phyloP scores from a whole-genome alignment of 345 rosid species.

The Salix caprea region DNA sequence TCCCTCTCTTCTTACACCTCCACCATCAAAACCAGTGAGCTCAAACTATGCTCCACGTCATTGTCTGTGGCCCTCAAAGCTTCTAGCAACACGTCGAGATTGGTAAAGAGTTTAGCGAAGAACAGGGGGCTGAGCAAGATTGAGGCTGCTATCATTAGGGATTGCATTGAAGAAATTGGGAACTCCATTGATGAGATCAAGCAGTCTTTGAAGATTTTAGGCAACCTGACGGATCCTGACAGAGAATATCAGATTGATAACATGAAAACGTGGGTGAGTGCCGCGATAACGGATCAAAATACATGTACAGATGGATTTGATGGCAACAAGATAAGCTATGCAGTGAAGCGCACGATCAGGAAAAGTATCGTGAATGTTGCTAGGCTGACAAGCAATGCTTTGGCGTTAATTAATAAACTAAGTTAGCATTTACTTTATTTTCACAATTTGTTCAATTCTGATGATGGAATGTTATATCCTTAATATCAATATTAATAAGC shows the following conservation, averaged over 20 bases:
- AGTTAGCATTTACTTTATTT: neutral
- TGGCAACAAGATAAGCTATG: slow-evolving; percentile 35
- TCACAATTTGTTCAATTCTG: too few relatives aligned
- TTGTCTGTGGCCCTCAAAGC: slow-evolving; percentile 40
- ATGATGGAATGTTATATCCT: too few relatives aligned
- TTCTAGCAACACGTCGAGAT: slow-evolving; percentile 25
- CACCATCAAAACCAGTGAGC: slow-evolving; percentile 45
- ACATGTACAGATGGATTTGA: slow-evolving; percentile 71
- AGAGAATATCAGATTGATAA: slow-evolving; percentile 32
- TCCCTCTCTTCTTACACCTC: slow-evolving; percentile 46
- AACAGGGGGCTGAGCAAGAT: slow-evolving; percentile 22
- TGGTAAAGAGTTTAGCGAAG: slow-evolving; percentile 27
- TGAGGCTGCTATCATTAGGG: slow-evolving; percentile 41
- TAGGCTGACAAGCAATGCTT: slow-evolving; percentile 58
- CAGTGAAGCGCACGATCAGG: slow-evolving; percentile 38
- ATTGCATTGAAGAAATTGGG: slow-evolving; percentile 42
- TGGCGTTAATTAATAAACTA: slow-evolving; percentile 54
- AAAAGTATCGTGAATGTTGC: slow-evolving; percentile 37
- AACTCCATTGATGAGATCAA: slow-evolving; percentile 50
- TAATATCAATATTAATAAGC: too few relatives aligned
- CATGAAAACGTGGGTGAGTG: slow-evolving; percentile 59
- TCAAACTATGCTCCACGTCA: slow-evolving; percentile 50
- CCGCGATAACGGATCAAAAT: slow-evolving; percentile 57
- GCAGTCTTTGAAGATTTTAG: slow-evolving; percentile 40
- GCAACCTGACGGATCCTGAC: neutral